phyloP scores from a whole-genome alignment of 208 protist genomes.

The Trichomonas gallinae region DNA sequence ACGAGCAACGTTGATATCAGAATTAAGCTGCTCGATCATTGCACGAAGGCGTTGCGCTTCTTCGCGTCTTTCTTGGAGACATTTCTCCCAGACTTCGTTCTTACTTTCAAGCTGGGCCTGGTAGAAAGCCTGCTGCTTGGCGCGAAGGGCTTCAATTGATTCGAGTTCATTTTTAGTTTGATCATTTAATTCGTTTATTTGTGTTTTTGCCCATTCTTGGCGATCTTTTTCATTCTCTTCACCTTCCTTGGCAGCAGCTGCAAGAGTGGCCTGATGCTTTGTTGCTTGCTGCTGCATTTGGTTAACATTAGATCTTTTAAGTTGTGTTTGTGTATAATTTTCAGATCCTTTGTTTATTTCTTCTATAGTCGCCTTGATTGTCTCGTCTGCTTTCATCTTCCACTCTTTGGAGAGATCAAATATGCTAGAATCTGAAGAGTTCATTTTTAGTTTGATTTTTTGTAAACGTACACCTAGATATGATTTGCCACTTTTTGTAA shows the following conservation, averaged over 20 bases:
- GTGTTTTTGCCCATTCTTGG: conserved; percentile 11
- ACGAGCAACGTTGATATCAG: neutral
- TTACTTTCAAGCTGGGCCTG: neutral
- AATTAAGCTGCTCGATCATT: neutral
- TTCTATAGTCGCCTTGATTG: neutral
- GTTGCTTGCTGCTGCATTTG: neutral
- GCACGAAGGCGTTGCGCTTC: neutral
- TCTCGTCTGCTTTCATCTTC: neutral
- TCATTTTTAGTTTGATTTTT: neutral
- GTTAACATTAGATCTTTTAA: neutral
- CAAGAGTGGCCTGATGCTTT: neutral
- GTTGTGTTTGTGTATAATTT: neutral
- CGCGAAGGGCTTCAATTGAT: neutral
- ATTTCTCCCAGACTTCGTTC: neutral
- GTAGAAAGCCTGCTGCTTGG: neutral
- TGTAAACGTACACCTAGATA: neutral
- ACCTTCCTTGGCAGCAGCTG: neutral
- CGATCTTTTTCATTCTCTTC: neutral
- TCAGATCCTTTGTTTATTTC: neutral
- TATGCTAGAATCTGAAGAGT: neutral
- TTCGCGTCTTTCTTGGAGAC: neutral
- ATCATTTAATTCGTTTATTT: neutral
- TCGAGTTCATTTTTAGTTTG: conserved; percentile 11
- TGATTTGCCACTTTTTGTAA: too few relatives aligned
- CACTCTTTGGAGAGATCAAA: neutral